Evolutionary conservation across 257 asterid genomes (phyloP).

Genomic region (Hygrophila difformis): DNA sequence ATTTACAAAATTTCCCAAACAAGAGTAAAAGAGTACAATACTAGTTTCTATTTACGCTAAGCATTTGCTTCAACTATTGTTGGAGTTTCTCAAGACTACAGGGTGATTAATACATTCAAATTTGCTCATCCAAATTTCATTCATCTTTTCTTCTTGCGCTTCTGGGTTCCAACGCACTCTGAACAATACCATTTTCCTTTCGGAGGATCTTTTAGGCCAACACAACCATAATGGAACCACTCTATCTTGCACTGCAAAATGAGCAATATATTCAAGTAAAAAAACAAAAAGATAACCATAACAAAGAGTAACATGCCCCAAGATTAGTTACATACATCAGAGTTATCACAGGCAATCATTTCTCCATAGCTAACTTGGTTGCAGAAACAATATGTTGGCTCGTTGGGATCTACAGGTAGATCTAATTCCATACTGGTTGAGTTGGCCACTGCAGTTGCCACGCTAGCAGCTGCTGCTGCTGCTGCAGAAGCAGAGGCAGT

Average conservation of each 20-base stretch:
- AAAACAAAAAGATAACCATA: neutral
- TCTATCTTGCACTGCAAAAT: constrained; percentile 86
- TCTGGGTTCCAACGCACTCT: constrained; percentile 63
- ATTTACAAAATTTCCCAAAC: too few relatives aligned
- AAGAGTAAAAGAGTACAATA: too few relatives aligned
- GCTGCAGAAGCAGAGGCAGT: constrained; percentile 40
- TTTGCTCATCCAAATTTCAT: too few relatives aligned
- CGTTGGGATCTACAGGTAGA: constrained; percentile 95
- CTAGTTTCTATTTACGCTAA: too few relatives aligned
- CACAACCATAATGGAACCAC: constrained; percentile 96
- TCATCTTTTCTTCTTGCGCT: constrained; percentile 50
- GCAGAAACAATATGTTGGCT: constrained; percentile 93
- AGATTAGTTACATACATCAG: constrained; percentile 43
- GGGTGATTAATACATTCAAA: too few relatives aligned
- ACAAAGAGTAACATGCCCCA: neutral
- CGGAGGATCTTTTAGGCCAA: constrained; percentile 85
- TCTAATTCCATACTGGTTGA: constrained; percentile 72
- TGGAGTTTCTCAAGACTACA: too few relatives aligned
- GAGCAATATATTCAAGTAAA: constrained; percentile 7
- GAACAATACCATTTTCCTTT: constrained; percentile 97
- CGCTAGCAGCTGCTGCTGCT: constrained; percentile 20
- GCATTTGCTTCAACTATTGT: too few relatives aligned
- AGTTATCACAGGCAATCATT: constrained; percentile 98
- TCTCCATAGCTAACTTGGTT: constrained; percentile 99
- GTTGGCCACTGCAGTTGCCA: constrained; percentile 42